Conservation (phyloP, 768 basidiomycete genomes). For the Leccinum obscurum region DNA sequence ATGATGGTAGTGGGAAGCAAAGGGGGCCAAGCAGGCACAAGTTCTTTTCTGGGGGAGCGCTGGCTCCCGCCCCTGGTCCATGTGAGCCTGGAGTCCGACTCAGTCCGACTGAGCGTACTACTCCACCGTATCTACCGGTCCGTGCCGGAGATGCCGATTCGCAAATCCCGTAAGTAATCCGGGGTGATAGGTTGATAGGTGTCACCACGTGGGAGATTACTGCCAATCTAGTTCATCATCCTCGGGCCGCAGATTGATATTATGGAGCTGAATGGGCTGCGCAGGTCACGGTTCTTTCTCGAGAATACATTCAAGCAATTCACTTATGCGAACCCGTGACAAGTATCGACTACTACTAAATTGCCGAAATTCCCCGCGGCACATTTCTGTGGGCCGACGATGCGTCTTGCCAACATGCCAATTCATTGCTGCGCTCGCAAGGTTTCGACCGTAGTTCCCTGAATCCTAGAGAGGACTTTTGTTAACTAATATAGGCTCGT, state of each 20-base stretch:
- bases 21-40: background rate
- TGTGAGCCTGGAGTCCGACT: too few relatives aligned
- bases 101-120: too few relatives aligned
- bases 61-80: too few relatives aligned
- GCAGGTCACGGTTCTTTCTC: background rate
- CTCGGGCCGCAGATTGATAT: background rate
- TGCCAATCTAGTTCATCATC: too few relatives aligned
- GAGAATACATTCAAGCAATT: background rate
- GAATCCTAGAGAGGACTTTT: slow-evolving; percentile 5
- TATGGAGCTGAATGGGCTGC: background rate
- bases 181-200: too few relatives aligned
- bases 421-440: slow-evolving; percentile 9
- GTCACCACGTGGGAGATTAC: too few relatives aligned
- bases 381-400: background rate
- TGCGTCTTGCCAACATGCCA: background rate
- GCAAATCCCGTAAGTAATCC: too few relatives aligned
- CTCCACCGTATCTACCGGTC: too few relatives aligned
- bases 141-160: too few relatives aligned
- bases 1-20: slow-evolving; percentile 19
- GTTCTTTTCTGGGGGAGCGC: background rate
- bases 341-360: background rate
- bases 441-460: slow-evolving; percentile 17
- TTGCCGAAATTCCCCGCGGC: background rate
- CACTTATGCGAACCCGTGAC: background rate
- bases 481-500: background rate